Evolutionary conservation across 805 yeast genomes (phyloP).

Genomic region (Komagataella kurtzmanii): DNA sequence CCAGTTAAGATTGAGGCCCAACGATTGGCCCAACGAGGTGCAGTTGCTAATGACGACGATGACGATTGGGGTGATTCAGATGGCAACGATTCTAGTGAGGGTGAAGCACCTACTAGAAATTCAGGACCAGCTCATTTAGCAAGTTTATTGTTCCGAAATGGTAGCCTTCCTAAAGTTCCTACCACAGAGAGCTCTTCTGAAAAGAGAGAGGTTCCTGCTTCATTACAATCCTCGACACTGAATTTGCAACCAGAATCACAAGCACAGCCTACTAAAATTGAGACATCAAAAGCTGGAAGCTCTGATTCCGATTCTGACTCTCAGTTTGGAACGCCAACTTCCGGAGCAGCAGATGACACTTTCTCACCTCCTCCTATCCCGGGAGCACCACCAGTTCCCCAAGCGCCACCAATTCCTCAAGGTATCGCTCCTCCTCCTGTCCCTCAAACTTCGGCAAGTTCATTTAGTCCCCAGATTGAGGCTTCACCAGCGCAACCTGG

Average conservation of each 20-base stretch:
- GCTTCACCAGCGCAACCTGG: constrained; percentile 9
- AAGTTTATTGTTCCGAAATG: constrained; percentile 36
- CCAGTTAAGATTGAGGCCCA: constrained; percentile 55
- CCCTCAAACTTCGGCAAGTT: neutral
- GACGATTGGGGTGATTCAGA: constrained; percentile 19
- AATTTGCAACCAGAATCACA: constrained; percentile 1
- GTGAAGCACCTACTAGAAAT: constrained; percentile 29
- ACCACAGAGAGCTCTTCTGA: constrained; percentile 3
- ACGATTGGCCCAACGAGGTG: constrained; percentile 58
- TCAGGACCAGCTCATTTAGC: constrained; percentile 47
- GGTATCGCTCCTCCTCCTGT: constrained; percentile 6
- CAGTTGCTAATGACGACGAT: constrained; percentile 28
- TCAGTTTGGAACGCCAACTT: constrained; percentile 10
- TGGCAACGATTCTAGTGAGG: constrained; percentile 25
- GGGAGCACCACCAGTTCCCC: constrained; percentile 5
- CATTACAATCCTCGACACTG: constrained; percentile 1
- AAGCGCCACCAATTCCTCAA: constrained; percentile 8
- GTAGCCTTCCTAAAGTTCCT: constrained; percentile 22
- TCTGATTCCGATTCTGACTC: constrained; percentile 5
- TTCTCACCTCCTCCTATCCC: constrained; percentile 12
- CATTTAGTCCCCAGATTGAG: constrained; percentile 10
- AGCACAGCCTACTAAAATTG: constrained; percentile 4
- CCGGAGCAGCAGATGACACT: constrained; percentile 7
- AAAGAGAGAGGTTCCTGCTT: constrained; percentile 1
- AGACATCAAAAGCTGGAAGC: constrained; percentile 1